These are phyloP conservation scores for Paecilomyces variotii DNA, from an alignment of 2,329 filamentous ascomycete species.

Conservation along the genomic window DNA sequence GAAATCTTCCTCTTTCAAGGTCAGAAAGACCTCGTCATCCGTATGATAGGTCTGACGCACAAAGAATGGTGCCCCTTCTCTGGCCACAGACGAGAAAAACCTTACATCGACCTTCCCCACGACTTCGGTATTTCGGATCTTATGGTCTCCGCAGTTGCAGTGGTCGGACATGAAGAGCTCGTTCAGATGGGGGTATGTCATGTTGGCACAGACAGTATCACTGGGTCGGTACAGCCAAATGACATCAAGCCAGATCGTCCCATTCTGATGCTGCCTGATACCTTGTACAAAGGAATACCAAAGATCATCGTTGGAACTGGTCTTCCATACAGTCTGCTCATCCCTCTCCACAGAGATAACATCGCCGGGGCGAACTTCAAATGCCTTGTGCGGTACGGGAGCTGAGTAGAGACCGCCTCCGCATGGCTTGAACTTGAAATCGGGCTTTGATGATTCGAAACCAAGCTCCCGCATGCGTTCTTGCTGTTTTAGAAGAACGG, in stretches of 20 bases:
- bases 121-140: conserved; percentile 50
- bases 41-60: conserved; percentile 62
- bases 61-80: conserved; percentile 49
- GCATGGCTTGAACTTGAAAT: conserved; percentile 5
- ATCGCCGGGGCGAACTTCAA: conserved; percentile 40
- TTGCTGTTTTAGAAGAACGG: conserved; percentile 15
- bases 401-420: conserved; percentile 42
- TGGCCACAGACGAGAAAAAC: conserved; percentile 44
- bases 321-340: conserved; percentile 49
- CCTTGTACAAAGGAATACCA: conserved; percentile 67
- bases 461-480: conserved; percentile 3
- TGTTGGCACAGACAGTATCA: conserved; percentile 61
- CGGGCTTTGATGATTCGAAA: conserved; percentile 2
- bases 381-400: conserved; percentile 18
- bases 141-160: conserved; percentile 57
- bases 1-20: conserved; percentile 49
- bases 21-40: conserved; percentile 54
- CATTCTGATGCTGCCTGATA: conserved; percentile 33
- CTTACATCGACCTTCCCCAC: conserved; percentile 50
- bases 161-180: conserved; percentile 72
- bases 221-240: conserved; percentile 66
- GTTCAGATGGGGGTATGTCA: conserved; percentile 61
- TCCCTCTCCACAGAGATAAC: conserved; percentile 42
- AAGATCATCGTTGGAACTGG: conserved; percentile 38
- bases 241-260: conserved; percentile 48